phyloP scores from a whole-genome alignment of 179 eudicot genomes.

The Actinidia polygama region DNA sequence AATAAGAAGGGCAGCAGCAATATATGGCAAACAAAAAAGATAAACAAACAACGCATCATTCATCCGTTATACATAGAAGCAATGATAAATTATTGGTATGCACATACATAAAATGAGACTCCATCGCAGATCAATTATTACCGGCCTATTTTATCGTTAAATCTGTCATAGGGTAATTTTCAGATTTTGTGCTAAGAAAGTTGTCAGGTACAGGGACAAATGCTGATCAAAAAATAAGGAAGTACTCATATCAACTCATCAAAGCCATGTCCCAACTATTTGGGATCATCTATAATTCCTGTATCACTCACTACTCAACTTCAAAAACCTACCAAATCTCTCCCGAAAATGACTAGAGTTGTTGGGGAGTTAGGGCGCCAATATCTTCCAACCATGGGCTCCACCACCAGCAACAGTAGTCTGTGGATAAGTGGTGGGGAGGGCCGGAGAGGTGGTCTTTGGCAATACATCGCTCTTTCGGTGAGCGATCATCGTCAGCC shows the following conservation, averaged over 20 bases:
- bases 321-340: too few species aligned
- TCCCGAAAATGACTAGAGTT: too few species aligned
- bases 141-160: not conserved
- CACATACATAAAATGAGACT: conserved; percentile 3
- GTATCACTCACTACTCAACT: too few species aligned
- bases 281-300: not conserved
- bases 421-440: too few species aligned
- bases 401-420: too few species aligned
- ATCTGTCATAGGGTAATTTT: not conserved
- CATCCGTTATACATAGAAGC: not conserved
- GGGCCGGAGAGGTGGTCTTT: too few species aligned
- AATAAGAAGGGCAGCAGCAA: conserved; percentile 3
- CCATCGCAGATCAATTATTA: not conserved
- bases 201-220: not conserved
- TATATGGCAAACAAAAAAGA: not conserved
- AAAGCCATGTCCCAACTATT: not conserved
- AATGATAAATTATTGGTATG: not conserved
- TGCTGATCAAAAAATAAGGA: not conserved
- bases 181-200: not conserved
- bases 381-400: too few species aligned
- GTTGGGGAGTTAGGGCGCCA: too few species aligned
- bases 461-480: too few species aligned
- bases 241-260: not conserved
- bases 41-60: not conserved
- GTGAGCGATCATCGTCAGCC: too few species aligned